These are phyloP conservation scores for Huiozyma sinensis DNA, from an alignment of 805 yeast species.

Conservation along the genomic window DNA sequence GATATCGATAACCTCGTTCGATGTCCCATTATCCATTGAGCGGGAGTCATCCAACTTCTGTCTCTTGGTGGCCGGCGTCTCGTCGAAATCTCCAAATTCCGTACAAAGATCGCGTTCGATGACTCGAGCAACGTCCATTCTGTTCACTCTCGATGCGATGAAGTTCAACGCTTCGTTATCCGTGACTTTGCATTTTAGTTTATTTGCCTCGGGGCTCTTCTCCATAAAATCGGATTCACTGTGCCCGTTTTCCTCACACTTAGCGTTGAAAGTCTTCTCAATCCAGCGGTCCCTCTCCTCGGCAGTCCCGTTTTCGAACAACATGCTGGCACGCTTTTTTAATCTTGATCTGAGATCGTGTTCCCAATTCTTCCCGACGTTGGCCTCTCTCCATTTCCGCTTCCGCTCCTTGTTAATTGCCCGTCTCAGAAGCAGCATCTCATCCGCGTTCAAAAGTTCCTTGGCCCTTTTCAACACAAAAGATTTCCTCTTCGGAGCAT, in stretches of 20 bases:
- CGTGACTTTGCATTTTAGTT: slow-evolving; percentile 10
- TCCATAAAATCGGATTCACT: slow-evolving; percentile 3
- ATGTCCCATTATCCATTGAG: neutral
- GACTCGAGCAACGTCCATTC: slow-evolving; percentile 20
- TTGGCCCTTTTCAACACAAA: slow-evolving; percentile 19
- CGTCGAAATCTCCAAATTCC: slow-evolving; percentile 5
- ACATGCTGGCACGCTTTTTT: slow-evolving; percentile 52
- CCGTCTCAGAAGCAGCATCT: slow-evolving; percentile 15
- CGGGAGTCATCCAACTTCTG: slow-evolving; percentile 3
- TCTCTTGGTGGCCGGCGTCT: slow-evolving; percentile 1
- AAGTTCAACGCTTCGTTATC: slow-evolving; percentile 24
- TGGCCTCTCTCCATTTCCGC: slow-evolving; percentile 35
- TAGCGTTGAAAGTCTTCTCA: slow-evolving; percentile 59
- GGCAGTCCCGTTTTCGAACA: slow-evolving; percentile 54
- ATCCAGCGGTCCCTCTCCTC: slow-evolving; percentile 59
- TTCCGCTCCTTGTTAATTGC: slow-evolving; percentile 25
- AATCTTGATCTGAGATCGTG: slow-evolving; percentile 77
- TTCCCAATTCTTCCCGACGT: slow-evolving; percentile 73
- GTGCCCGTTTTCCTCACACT: slow-evolving; percentile 13
- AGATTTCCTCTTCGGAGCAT: slow-evolving; percentile 11
- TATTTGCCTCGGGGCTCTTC: slow-evolving; percentile 3
- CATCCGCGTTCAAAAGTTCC: slow-evolving; percentile 11
- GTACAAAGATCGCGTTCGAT: slow-evolving; percentile 20
- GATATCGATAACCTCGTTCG: neutral
- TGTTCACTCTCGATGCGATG: slow-evolving; percentile 19